Conservation (phyloP, 306 rosid genomes). For the Gillenia trifoliata region DNA sequence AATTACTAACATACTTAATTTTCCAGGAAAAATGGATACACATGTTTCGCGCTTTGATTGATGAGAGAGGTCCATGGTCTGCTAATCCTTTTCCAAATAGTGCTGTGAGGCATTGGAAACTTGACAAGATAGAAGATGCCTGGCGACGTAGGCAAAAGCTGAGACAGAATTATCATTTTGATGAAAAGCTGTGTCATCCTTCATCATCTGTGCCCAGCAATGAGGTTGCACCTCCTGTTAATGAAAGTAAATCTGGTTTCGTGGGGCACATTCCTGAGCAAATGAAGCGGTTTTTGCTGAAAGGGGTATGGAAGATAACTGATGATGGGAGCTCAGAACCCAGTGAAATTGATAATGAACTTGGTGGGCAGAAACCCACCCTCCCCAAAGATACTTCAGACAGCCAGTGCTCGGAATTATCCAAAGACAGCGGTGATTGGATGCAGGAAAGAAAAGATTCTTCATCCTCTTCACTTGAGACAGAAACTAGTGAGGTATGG, state of each 20-base stretch:
- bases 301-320: conserved; percentile 80
- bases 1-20: conserved; percentile 21
- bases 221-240: conserved; percentile 40
- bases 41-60: conserved; percentile 90
- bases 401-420: conserved; percentile 44
- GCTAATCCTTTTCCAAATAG: conserved; percentile 73
- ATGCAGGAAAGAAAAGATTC: conserved; percentile 61
- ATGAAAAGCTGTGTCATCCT: conserved; percentile 80
- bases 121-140: conserved; percentile 86
- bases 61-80: conserved; percentile 99
- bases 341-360: conserved; percentile 53
- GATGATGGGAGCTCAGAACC: conserved; percentile 72
- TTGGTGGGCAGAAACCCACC: conserved; percentile 43
- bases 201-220: conserved; percentile 37
- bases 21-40: conserved; percentile 96
- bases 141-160: conserved; percentile 90
- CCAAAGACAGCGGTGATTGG: conserved; percentile 53
- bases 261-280: conserved; percentile 88
- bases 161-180: conserved; percentile 83
- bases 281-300: conserved; percentile 81
- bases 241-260: conserved; percentile 59
- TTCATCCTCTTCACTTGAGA: conserved; percentile 48
- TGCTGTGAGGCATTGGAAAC: conserved; percentile 79
- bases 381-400: conserved; percentile 50
- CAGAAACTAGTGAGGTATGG: conserved; percentile 83